Evolutionary conservation across 768 basidiomycete species (phyloP).

Genomic region (Lentinula aciculospora): DNA sequence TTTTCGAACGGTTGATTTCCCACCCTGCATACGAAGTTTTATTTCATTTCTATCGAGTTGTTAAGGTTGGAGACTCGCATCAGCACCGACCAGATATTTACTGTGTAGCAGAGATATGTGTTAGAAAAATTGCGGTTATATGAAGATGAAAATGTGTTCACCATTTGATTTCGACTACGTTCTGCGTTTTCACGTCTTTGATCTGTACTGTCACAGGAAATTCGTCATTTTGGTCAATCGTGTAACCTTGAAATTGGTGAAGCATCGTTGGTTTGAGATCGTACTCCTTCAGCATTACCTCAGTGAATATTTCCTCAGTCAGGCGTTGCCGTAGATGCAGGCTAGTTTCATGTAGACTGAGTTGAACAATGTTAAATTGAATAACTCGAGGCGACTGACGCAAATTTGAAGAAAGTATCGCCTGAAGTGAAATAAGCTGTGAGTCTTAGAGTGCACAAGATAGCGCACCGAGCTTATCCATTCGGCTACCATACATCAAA

Average conservation of each 20-base stretch:
- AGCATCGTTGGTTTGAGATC: neutral
- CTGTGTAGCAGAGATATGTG: neutral
- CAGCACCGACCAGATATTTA: conserved; percentile 9
- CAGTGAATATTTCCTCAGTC: conserved; percentile 5
- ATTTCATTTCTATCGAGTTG: neutral
- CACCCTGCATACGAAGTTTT: conserved; percentile 6
- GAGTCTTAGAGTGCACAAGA: neutral
- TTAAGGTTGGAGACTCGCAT: conserved; percentile 1
- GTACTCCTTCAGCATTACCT: neutral
- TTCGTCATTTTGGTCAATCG: neutral
- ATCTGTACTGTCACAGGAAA: conserved; percentile 8
- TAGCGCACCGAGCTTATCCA: conserved; percentile 11
- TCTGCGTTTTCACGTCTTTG: conserved; percentile 5
- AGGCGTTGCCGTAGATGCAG: conserved; percentile 9
- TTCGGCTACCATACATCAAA: conserved; percentile 12
- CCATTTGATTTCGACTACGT: conserved; percentile 3
- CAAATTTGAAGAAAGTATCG: conserved; percentile 13
- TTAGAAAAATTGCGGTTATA: neutral
- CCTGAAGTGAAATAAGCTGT: neutral
- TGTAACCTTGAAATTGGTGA: conserved; percentile 1
- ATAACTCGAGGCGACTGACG: conserved; percentile 1
- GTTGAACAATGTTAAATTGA: neutral
- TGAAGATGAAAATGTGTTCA: neutral
- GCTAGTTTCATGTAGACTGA: neutral
- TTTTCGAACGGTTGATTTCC: conserved; percentile 11